Conservation (phyloP, 306 rosid species). For the Acacia melanoxylon region DNA sequence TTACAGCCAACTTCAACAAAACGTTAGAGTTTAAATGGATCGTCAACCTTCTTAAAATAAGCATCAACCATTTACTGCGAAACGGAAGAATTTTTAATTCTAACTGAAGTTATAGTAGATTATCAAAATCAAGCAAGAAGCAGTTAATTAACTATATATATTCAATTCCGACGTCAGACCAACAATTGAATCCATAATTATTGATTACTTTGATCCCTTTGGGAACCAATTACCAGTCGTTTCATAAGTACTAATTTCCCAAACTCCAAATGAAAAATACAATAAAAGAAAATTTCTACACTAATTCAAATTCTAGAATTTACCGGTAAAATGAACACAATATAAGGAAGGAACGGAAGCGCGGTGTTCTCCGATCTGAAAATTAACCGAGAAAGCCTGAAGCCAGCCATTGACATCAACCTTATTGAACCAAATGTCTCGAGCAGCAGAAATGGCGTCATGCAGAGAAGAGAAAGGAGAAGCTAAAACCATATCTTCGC, state of each 20-base stretch:
- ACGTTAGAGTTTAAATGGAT: not conserved
- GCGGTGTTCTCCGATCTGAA: constrained; percentile 63
- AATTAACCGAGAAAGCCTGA: constrained; percentile 85
- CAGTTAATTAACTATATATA: not conserved
- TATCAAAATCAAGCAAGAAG: not conserved
- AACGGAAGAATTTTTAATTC: not conserved
- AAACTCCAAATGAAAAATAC: not conserved
- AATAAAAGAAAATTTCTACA: too few relatives aligned
- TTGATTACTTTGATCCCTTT: not conserved
- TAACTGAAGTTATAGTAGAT: not conserved
- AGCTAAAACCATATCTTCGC: constrained; percentile 52
- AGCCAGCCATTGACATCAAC: constrained; percentile 82
- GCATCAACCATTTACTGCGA: not conserved
- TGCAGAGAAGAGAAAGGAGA: constrained; percentile 68
- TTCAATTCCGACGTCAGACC: not conserved
- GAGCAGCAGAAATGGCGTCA: constrained; percentile 57
- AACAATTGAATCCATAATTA: not conserved
- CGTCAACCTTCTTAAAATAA: not conserved
- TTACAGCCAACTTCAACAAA: not conserved
- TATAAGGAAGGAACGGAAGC: constrained; percentile 37
- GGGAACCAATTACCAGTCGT: not conserved
- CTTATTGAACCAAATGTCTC: constrained; percentile 67
- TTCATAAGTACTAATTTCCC: not conserved
- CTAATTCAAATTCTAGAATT: not conserved
- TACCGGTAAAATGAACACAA: not conserved